Conservation (phyloP, 2,329 filamentous ascomycete species). For the Trichocomaceae sp. region DNA sequence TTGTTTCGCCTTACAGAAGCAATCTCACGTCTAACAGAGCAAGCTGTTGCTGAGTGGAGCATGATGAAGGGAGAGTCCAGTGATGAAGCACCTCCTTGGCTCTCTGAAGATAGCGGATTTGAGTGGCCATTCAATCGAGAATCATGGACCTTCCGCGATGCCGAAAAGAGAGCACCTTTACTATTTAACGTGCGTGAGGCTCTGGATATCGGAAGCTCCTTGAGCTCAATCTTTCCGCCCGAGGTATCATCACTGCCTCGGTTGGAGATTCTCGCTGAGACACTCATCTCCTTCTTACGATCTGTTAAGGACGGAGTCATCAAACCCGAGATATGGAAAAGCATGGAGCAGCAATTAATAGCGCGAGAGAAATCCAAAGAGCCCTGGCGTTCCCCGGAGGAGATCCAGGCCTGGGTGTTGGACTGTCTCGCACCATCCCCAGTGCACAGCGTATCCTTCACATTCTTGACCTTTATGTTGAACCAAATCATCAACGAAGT, state of each 20-base stretch:
- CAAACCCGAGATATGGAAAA: conserved; percentile 61
- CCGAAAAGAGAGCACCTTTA: conserved; percentile 37
- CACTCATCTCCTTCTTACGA: conserved; percentile 65
- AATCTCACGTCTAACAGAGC: conserved; percentile 55
- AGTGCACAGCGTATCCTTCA: conserved; percentile 80
- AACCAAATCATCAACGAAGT: conserved; percentile 53
- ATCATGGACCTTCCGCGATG: conserved; percentile 42
- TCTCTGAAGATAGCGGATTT: conserved; percentile 34
- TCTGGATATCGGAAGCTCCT: conserved; percentile 61
- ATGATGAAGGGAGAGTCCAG: conserved; percentile 45
- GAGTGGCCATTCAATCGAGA: conserved; percentile 56
- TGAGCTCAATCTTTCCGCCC: conserved; percentile 56
- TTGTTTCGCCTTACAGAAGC: conserved; percentile 83
- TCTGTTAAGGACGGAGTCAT: conserved; percentile 76
- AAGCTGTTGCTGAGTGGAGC: conserved; percentile 56
- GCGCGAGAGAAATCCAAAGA: conserved; percentile 47
- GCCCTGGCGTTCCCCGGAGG: conserved; percentile 44
- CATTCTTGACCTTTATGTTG: conserved; percentile 76
- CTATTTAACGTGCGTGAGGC: conserved; percentile 51
- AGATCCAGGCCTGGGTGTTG: conserved; percentile 57
- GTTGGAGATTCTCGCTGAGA: conserved; percentile 67
- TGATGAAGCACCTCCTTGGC: conserved; percentile 47
- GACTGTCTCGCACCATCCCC: conserved; percentile 67
- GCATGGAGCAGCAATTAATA: conserved; percentile 55
- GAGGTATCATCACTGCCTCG: conserved; percentile 59